Base-by-base conservation (phyloP, 2,329 filamentous ascomycete species). In the Apiospora phragmitis region DNA sequence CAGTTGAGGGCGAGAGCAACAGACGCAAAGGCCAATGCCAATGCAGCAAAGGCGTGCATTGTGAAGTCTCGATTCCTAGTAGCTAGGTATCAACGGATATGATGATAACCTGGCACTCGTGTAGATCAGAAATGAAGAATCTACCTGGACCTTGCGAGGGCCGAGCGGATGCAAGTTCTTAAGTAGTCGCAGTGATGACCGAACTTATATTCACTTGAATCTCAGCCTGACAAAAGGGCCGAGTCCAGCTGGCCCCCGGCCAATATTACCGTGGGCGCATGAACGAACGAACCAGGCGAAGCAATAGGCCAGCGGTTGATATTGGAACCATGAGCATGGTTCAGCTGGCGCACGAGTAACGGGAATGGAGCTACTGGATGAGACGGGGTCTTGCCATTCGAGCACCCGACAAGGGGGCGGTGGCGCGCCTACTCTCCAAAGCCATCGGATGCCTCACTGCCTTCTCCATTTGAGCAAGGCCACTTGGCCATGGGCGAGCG, bases 1-100 rank as follows among this genome's bases (percentile, higher is more conserved):
- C 90, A 92, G 73, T 76, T 72, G 51, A 74, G 73, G 1, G 73
- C 77, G 4, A 71, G 59, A 8, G 73, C 70, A 26, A 26, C 43
- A 11, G 35, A 26, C 29, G 45, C 47, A 24, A 49, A 38, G 45
- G 43, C 32, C 45, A 38, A 24, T 18, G 65, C 65, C 14, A 67
- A 32, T 2, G 24, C n/a, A 26, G 42, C 65, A 32, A 29, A 42
- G 16, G 24, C 12, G 38, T 41, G 65, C 65, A 67, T 67, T 2
- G 38, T 67, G 21, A 45, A 21, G 55, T 12, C 55, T n/a, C 8
- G 18, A 14, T n/a, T n/a, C 9, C 21, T 12, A n/a, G 43, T n/a
- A 47, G 32, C 8, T 9, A 24, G 49, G 49, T 18, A 21, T 24
- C 55, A 38, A 38, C 1, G 29, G 32, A 9, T 12, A n/a, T 7